phyloP scores from a whole-genome alignment of 805 yeast genomes.

The Saturnispora sekii region DNA sequence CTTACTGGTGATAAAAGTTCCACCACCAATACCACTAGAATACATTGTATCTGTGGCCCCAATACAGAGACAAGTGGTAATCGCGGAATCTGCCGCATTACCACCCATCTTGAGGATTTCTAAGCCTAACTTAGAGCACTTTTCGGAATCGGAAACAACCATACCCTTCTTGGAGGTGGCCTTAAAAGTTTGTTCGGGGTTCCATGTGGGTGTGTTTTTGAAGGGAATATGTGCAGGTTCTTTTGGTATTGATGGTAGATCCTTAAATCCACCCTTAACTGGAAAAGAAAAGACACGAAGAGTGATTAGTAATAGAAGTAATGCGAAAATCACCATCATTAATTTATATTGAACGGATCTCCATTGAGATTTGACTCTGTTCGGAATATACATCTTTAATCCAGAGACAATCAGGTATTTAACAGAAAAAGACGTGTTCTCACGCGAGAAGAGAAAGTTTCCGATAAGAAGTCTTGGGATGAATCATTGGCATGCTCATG shows the following conservation, averaged over 20 bases:
- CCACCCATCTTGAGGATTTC: slow-evolving; percentile 49
- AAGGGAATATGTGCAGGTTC: slow-evolving; percentile 25
- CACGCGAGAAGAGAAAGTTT: too few relatives aligned
- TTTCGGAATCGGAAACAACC: slow-evolving; percentile 56
- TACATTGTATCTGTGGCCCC: slow-evolving; percentile 77
- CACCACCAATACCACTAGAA: slow-evolving; percentile 95
- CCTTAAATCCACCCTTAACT: not conserved
- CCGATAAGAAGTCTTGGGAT: not conserved
- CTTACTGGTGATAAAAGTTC: slow-evolving; percentile 58
- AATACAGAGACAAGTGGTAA: slow-evolving; percentile 79
- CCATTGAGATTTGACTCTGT: slow-evolving; percentile 1
- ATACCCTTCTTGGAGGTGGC: slow-evolving; percentile 42
- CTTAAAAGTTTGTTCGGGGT: slow-evolving; percentile 32
- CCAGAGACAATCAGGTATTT: too few relatives aligned
- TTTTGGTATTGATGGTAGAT: slow-evolving; percentile 10
- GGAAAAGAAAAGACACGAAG: not conserved
- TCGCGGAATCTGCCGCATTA: slow-evolving; percentile 89
- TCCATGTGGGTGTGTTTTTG: slow-evolving; percentile 31
- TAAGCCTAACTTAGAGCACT: slow-evolving; percentile 56
- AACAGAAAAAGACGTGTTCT: too few relatives aligned
- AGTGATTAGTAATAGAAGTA: not conserved
- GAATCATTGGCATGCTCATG: too few relatives aligned
- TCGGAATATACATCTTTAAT: slow-evolving; percentile 8
- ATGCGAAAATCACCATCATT: not conserved
- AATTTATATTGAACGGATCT: not conserved